phyloP scores from a whole-genome alignment of 2,329 filamentous ascomycete species.

The Simplicillium sp. region DNA sequence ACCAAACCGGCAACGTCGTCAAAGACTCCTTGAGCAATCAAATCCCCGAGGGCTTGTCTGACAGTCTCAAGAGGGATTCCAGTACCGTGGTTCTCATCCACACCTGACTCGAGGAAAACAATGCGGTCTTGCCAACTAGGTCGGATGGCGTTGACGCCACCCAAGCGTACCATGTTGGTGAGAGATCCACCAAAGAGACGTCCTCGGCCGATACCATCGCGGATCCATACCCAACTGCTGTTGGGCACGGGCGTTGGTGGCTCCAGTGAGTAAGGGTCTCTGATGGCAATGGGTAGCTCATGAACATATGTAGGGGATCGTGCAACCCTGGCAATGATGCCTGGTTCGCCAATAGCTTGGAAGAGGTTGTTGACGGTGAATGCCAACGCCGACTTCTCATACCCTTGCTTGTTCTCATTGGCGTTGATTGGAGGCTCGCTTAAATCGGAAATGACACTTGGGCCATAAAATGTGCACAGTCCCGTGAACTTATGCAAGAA shows the following conservation, averaged over 20 bases:
- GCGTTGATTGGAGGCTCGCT: constrained; percentile 30
- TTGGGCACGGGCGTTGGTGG: constrained; percentile 17
- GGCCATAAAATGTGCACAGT: constrained; percentile 33
- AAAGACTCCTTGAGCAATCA: constrained; percentile 25
- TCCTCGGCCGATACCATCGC: constrained; percentile 25
- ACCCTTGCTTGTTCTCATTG: constrained; percentile 12
- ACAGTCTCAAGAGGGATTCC: constrained; percentile 15
- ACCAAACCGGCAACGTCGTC: constrained; percentile 23
- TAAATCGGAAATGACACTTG: constrained; percentile 24
- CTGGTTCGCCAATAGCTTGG: constrained; percentile 14
- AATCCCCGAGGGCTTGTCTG: constrained; percentile 20
- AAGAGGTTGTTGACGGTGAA: constrained; percentile 22
- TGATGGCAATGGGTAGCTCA: constrained; percentile 10
- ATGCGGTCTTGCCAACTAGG: constrained; percentile 20
- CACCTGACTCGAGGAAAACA: constrained; percentile 23
- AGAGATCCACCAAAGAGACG: constrained; percentile 31
- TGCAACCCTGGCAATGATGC: constrained; percentile 19
- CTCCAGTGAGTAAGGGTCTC: constrained; percentile 12
- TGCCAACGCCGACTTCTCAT: constrained; percentile 16
- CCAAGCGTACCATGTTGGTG: constrained; percentile 20
- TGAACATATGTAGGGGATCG: constrained; percentile 22
- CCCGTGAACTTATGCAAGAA: constrained; percentile 24
- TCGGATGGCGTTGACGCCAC: constrained; percentile 15
- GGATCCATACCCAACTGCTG: constrained; percentile 31
- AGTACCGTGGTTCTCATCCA: constrained; percentile 10